Conservation (phyloP, 495 filamentous ascomycete species). For the Apiosordaria backusii region DNA sequence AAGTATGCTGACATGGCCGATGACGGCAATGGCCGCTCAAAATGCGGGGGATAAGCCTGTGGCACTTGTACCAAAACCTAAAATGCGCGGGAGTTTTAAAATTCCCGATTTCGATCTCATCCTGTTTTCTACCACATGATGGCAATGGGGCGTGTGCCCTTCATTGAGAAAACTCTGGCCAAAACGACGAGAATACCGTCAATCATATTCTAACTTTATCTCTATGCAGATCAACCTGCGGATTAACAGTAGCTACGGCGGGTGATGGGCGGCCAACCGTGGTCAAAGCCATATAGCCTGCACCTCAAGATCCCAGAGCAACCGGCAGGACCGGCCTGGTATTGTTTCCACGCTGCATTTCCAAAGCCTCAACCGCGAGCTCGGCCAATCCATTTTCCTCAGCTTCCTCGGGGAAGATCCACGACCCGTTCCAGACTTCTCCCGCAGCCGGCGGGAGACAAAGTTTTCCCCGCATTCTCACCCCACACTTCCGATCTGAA, state of each 20-base stretch:
- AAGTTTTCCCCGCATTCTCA: constrained; percentile 17
- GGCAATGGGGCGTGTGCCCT: neutral
- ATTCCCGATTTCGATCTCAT: neutral
- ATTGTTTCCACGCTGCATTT: neutral
- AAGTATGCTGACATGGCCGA: neutral
- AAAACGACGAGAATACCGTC: neutral
- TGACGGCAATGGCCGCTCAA: neutral
- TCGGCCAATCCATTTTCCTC: constrained; percentile 34
- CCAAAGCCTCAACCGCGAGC: neutral
- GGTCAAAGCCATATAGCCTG: neutral
- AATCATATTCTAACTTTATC: neutral
- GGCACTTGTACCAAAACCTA: neutral
- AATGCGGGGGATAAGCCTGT: neutral
- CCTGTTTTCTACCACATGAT: neutral
- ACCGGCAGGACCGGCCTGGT: neutral
- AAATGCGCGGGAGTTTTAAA: neutral
- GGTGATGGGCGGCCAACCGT: neutral
- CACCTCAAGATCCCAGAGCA: neutral
- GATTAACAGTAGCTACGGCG: neutral
- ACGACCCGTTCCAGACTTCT: constrained; percentile 8
- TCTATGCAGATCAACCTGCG: neutral
- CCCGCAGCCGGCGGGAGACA: constrained; percentile 8
- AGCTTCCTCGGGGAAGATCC: neutral
- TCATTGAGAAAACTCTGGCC: too few species aligned
- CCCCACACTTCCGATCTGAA: constrained; percentile 15